Base-by-base conservation (phyloP, 441 rosid species). In the Gossypium schwendimanii region DNA sequence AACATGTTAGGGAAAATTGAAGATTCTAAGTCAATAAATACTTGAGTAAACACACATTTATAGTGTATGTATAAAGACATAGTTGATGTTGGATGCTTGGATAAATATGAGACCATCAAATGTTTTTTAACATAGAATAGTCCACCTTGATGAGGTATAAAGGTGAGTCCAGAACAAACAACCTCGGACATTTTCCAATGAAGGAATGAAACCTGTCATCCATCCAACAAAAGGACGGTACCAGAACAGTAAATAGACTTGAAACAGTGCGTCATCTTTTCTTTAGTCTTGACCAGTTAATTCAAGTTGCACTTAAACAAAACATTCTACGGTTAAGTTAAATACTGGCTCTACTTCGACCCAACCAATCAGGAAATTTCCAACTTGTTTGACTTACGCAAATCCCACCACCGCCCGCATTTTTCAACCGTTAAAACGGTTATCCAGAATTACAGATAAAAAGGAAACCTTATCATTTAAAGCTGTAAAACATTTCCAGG, bases 221-320 rank as follows among this genome's bases (percentile, higher is more conserved):
- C 20, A 18, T 17, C 44, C 0, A 50, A 41, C 53, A 62, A 62
- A 62, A 58, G 81, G 85, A 67, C 80, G 85, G 81, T 62, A 65
- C 73, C 36, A 50, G 5, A 28, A 15, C 17, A 41, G 18, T 23
- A 23, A 59, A 0, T 15, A 5, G 53, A 50, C 33, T 65, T 31
- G 31, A 15, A 75, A 78, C 55, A 0, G 24, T 1, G 55, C 64
- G 7, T 0, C 2, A 8, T 33, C 15, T 23, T 69, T 28, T 55
- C 55, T 26, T 49, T 55, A 33, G 9, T 58, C 49, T 58, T 49
- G 58, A 64, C 72, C 20, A 6, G 41, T 55, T 59, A 59, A n/a
- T 36, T 5, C 63, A 26, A 26, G 63, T 14, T 63, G n/a, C 49
- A 14, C 20, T 36, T 63, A 10, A 63, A 63, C n/a, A 39, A 63